Evolutionary conservation across 768 basidiomycete genomes (phyloP), one percentile per base, ranked within the genome.

Genomic region (Cystobasidium ongulense): DNA sequence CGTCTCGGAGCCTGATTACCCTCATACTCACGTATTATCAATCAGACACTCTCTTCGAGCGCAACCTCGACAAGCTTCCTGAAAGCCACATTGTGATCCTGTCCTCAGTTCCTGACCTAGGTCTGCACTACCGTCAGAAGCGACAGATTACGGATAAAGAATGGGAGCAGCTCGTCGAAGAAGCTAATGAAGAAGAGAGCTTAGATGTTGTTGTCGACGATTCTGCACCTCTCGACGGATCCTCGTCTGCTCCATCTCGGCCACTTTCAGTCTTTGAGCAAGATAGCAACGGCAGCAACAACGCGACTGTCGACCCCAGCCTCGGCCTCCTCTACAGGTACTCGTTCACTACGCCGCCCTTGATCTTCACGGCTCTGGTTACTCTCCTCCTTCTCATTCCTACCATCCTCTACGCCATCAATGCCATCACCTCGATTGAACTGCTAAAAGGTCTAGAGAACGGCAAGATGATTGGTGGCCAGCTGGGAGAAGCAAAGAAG

Each of bases 401-500:
- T 21, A 64, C 76, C 0, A 38, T 76, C 41, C 29, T 78, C 0
- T 41, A 77, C 62, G 72, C 72, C 15, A 27, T 71, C 25, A 23
- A 66, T 15, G 73, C 78, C 0, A 53, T 78, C 15, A 59, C 66
- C 29, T 68, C 73, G 25, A 76, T 77, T 66, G 75, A 77, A 52
- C 76, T 76, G 21, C 50, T 73, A 3, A 61, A 72, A 0, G 78
- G 78, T 0, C 66, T 78, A 52, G 78, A 78, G 57, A 63, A 61
- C 7, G 63, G 43, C 46, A 78, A 78, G 74, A 78, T 78, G 78
- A 15, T 52, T 1, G 78, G 78, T 54, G 68, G 68, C 10, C 68
- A 71, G 68, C 50, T 71, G 1, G 52, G 53, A 29, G 68, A 71
- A 21, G n/a, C 25, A 10, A 71, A 71, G 68, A 71, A 71, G 54